Percentiles rank a stretch among this genome's conserved stretches.
These are phyloP conservation scores for Gossypioides kirkii DNA, from an alignment of 345 rosid species.

Conservation along the genomic window DNA sequence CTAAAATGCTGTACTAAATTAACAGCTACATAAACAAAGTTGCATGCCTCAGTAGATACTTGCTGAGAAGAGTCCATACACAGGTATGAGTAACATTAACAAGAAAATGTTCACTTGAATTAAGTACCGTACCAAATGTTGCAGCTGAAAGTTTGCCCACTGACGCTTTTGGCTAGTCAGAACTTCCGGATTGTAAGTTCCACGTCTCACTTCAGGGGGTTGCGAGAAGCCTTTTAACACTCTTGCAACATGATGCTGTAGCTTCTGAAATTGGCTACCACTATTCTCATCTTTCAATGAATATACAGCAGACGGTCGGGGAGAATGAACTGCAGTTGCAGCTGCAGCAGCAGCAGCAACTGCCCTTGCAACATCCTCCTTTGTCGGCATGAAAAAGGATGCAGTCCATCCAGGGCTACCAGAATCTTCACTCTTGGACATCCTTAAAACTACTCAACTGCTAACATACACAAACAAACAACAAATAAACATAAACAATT, in stretches of 20 bases:
- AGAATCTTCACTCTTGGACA: slow-evolving; percentile 65
- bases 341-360: slow-evolving; percentile 76
- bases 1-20: neutral
- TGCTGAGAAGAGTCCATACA: neutral
- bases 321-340: slow-evolving; percentile 61
- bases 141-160: slow-evolving; percentile 84
- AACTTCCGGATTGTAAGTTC: slow-evolving; percentile 81
- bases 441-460: slow-evolving; percentile 35
- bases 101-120: slow-evolving; percentile 16
- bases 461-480: slow-evolving; percentile 3
- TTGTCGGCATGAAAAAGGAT: slow-evolving; percentile 60
- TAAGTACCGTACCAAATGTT: slow-evolving; percentile 60
- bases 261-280: slow-evolving; percentile 62
- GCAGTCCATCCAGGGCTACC: slow-evolving; percentile 82
- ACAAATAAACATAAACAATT: slow-evolving; percentile 5
- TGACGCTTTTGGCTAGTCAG: slow-evolving; percentile 94
- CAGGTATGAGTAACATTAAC: neutral
- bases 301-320: slow-evolving; percentile 83
- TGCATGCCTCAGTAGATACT: neutral
- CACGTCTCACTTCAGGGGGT: slow-evolving; percentile 49
- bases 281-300: slow-evolving; percentile 60
- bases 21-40: neutral
- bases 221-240: slow-evolving; percentile 66
- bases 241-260: slow-evolving; percentile 62
- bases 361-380: slow-evolving; percentile 78